phyloP scores from a whole-genome alignment of 106 monocot species.

The Phalaenopsis equestris region DNA sequence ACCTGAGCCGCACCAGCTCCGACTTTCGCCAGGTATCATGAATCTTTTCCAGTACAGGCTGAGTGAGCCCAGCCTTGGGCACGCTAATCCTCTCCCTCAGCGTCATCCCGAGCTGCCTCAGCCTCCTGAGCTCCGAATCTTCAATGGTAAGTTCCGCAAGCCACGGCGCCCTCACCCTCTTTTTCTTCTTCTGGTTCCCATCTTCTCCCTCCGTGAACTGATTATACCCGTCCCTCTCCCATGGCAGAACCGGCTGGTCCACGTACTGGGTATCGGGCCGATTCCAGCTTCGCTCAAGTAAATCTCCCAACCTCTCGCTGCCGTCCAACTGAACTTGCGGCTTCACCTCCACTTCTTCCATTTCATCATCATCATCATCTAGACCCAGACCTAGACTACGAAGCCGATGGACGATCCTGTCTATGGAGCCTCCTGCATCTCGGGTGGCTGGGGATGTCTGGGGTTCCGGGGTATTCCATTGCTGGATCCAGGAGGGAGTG shows the following conservation, averaged over 20 bases:
- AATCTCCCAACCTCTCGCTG: conserved; percentile 49
- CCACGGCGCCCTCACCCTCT: conserved; percentile 72
- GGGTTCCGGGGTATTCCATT: conserved; percentile 32
- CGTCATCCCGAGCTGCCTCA: conserved; percentile 54
- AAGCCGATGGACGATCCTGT: conserved; percentile 80
- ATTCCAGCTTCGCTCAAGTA: conserved; percentile 76
- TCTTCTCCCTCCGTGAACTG: conserved; percentile 11
- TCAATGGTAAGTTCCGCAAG: conserved; percentile 87
- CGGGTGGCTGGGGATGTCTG: conserved; percentile 1
- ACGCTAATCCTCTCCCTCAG: conserved; percentile 79
- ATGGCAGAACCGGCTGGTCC: conserved; percentile 41
- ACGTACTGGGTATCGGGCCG: conserved; percentile 33
- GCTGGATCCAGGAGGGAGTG: conserved; percentile 48
- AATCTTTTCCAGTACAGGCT: conserved; percentile 66
- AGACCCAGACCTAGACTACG: conserved; percentile 58
- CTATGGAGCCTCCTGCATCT: conserved; percentile 31
- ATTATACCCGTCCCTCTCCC: conserved; percentile 49
- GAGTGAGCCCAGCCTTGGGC: conserved; percentile 89
- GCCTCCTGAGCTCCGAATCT: conserved; percentile 75
- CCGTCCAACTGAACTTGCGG: conserved; percentile 14
- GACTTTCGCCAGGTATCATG: conserved; percentile 79
- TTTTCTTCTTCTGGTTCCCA: conserved; percentile 28
- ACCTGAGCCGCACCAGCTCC: conserved; percentile 83
- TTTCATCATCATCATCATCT: conserved; percentile 41
- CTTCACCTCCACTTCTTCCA: conserved; percentile 1